Conservation (phyloP, 2,329 filamentous ascomycete species). For the Proliferodiscus dingleyae region DNA sequence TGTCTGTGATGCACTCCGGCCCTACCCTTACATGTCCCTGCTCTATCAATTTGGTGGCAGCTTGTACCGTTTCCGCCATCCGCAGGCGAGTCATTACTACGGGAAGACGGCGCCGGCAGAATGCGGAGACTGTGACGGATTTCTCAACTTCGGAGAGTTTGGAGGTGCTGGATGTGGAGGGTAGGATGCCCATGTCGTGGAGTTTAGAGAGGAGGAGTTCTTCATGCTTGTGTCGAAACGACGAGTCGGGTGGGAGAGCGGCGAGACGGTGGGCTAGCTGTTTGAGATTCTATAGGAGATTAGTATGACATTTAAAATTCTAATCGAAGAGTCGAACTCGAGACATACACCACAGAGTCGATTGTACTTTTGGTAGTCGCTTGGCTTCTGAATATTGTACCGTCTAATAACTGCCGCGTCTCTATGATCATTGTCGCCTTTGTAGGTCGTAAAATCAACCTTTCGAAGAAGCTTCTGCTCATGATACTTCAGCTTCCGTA, state of each 20-base stretch:
- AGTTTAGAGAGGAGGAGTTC: constrained; percentile 85
- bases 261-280: constrained; percentile 86
- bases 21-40: constrained; percentile 91
- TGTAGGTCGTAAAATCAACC: constrained; percentile 93
- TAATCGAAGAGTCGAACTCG: no score
- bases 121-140: constrained; percentile 81
- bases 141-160: constrained; percentile 83
- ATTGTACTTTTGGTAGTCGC: constrained; percentile 72
- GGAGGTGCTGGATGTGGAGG: constrained; percentile 56
- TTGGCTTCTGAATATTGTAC: constrained; percentile 86
- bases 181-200: constrained; percentile 84
- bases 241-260: constrained; percentile 72
- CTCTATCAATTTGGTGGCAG: constrained; percentile 83
- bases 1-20: constrained; percentile 83
- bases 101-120: constrained; percentile 76
- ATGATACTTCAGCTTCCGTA: constrained; percentile 93
- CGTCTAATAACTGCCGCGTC: constrained; percentile 74
- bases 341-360: constrained; percentile 60
- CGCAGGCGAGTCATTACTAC: constrained; percentile 86
- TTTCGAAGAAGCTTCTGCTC: constrained; percentile 91
- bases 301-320: no score
- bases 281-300: constrained; percentile 63
- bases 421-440: constrained; percentile 81
- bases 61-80: constrained; percentile 89
- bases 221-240: constrained; percentile 78